Evolutionary conservation across 2,329 filamentous ascomycete genomes (phyloP), one percentile per base, ranked within the genome.

Genomic region (Raffaelea deltoideospora): DNA sequence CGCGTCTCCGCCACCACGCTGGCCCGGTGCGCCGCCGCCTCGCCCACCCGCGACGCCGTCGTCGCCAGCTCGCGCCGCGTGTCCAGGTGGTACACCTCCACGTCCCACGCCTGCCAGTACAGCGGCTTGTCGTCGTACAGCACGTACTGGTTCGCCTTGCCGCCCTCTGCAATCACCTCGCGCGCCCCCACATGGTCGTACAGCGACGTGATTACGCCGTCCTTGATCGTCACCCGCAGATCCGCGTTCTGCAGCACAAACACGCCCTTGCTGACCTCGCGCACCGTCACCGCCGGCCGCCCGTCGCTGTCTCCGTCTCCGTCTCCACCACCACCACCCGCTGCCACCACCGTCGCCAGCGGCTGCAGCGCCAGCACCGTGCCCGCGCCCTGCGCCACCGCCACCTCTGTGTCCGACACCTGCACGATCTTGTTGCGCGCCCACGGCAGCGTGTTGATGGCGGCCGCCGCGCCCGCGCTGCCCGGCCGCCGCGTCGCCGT

Each of bases 41-140:
- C 83, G 27, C 72, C 62, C 39, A 96, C 78, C 43, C 65, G 68
- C 11, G 83, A 85, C 46, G 75, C 67, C 43, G 72, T 69, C 15
- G 76, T 71, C 6, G 69, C 53, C 13, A 98, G 67, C 53, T 88
- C 81, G 53, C 81, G 72, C 39, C 86, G 76, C 2, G 86, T 90
- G 38, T 92, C 76, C 20, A 96, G 71, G 50, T 98, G 90, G 61
- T 79, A 98, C 21, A 96, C 87, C 57, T 98, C 90, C 6, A 96
- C 88, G 55, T 98, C 88, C 87, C 88, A 94, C 3, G 86, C 87
- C 59, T 95, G 84, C 87, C 86, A 96, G 63, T 92, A 94, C 19
- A 95, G 69, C 18, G 87, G 87, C 60, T 96, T 95, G 60, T 98
- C 90, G 51, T 98, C 90, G 50, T 92, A 96, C 19, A 96, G 76